Base-by-base conservation (phyloP, 108 stramenopile species). In the Aurantiochytrium sp. region DNA sequence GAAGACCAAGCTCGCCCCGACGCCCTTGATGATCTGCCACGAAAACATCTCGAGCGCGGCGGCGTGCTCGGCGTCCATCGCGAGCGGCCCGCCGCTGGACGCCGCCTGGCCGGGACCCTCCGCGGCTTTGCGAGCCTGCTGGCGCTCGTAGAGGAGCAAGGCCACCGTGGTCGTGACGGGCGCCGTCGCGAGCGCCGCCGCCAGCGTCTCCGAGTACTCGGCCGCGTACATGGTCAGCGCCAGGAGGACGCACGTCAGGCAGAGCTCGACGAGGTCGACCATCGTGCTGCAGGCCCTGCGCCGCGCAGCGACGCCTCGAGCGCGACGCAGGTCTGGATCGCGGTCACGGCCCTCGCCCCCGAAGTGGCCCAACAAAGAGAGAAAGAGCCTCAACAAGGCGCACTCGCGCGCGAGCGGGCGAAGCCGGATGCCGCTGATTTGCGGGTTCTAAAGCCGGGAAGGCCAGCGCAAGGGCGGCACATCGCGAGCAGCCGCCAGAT, bases 21-120 rank as follows among this genome's bases (percentile, higher is more conserved):
- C 45, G 42, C 73, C 73, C 45, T 81, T 81, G 45, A 81, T 81
- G 39, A 81, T 81, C 45, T 81, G 73, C 39, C 39, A 81, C 8
- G 42, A n/a, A n/a, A 81, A 81, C 1, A 6, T 17, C 19, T 24
- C 45, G 42, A 81, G 73, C 10, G 39, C 73, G 39, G n/a, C 73
- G 32, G 39, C 73, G 2, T 48, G 42, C 21, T 24, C 73, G 12
- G 42, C 0, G 30, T 48, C 30, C 27, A 41, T 81, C 73, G 59
- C 24, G 15, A 0, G 32, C 27, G 4, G 34, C 59, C 24, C 24
- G 22, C 34, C 10, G 59, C 3, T 4, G 59, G n/a, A n/a, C n/a
- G n/a, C n/a, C n/a, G n/a, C n/a, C n/a, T n/a, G n/a, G n/a, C n/a
- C n/a, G n/a, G n/a, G n/a, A n/a, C n/a, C n/a, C n/a, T n/a, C n/a